Conservation (phyloP, 768 basidiomycete species). For the Mycena amicta region DNA sequence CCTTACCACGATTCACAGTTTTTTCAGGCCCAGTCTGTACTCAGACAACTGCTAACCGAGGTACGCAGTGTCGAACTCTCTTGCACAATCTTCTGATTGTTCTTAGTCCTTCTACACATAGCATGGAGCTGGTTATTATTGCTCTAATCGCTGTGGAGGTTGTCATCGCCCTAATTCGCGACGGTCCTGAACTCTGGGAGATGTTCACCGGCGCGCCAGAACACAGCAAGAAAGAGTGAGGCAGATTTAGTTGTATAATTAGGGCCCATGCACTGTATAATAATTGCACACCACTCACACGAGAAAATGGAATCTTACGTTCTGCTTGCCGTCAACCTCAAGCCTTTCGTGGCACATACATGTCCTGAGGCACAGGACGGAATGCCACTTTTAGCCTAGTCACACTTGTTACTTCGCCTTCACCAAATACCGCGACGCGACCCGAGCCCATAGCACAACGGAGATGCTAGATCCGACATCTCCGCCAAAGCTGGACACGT, state of each 20-base stretch:
- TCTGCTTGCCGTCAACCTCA: too few relatives aligned
- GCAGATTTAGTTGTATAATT: not conserved
- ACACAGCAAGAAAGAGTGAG: slow-evolving; percentile 21
- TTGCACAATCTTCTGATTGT: slow-evolving; percentile 7
- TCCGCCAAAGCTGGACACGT: slow-evolving; percentile 26
- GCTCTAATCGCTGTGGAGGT: slow-evolving; percentile 93
- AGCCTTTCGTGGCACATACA: too few relatives aligned
- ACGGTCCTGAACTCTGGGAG: slow-evolving; percentile 76
- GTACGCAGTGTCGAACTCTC: slow-evolving; percentile 36
- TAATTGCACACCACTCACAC: too few relatives aligned
- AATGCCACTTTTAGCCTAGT: too few relatives aligned
- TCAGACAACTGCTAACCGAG: slow-evolving; percentile 88
- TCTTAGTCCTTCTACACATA: slow-evolving; percentile 79
- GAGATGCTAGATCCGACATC: too few relatives aligned
- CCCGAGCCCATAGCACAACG: too few relatives aligned
- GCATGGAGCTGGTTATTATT: slow-evolving; percentile 96
- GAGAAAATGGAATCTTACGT: too few relatives aligned
- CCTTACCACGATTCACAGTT: not conserved
- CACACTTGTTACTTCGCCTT: too few relatives aligned
- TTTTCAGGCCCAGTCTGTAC: slow-evolving; percentile 73
- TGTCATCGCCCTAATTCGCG: slow-evolving; percentile 79
- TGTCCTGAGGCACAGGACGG: too few relatives aligned
- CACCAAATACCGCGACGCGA: too few relatives aligned
- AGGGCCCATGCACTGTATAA: too few relatives aligned
- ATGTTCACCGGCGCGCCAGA: slow-evolving; percentile 44